Conservation (phyloP, 169 alveolate species). For the Plasmodium malariae region DNA sequence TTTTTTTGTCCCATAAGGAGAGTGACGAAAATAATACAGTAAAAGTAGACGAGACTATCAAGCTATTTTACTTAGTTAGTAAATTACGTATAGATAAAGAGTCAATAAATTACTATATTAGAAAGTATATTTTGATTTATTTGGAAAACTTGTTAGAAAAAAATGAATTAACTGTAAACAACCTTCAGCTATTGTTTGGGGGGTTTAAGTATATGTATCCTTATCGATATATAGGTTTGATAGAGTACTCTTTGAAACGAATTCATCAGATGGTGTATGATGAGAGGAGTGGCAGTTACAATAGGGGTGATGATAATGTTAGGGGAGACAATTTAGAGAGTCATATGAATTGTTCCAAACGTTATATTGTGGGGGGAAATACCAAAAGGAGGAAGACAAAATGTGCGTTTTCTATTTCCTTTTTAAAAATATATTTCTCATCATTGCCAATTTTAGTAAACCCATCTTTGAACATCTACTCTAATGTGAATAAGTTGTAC, state of each 20-base stretch:
- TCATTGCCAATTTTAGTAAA: slow-evolving; percentile 39
- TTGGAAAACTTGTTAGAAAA: slow-evolving; percentile 36
- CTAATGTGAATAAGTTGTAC: slow-evolving; percentile 25
- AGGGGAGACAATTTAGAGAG: neutral
- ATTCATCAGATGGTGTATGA: neutral
- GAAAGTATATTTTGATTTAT: slow-evolving; percentile 28
- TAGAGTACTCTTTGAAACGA: neutral
- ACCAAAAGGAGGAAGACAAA: neutral
- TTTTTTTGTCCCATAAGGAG: neutral
- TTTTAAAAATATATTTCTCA: slow-evolving; percentile 45
- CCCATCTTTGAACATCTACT: slow-evolving; percentile 20
- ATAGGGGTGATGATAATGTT: neutral
- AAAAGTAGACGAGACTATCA: slow-evolving; percentile 31
- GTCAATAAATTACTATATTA: slow-evolving; percentile 13
- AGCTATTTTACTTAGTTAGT: slow-evolving; percentile 41
- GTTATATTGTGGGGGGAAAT: neutral
- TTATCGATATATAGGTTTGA: slow-evolving; percentile 29
- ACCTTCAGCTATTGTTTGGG: slow-evolving; percentile 4
- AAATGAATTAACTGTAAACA: neutral
- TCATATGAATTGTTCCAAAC: too few species aligned
- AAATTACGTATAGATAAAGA: slow-evolving; percentile 20
- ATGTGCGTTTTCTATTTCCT: neutral
- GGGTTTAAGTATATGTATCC: slow-evolving; percentile 64
- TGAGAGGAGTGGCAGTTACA: neutral
- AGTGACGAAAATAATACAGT: neutral